Base-by-base conservation (phyloP, 108 stramenopile genomes). In the Seminavis robusta region DNA sequence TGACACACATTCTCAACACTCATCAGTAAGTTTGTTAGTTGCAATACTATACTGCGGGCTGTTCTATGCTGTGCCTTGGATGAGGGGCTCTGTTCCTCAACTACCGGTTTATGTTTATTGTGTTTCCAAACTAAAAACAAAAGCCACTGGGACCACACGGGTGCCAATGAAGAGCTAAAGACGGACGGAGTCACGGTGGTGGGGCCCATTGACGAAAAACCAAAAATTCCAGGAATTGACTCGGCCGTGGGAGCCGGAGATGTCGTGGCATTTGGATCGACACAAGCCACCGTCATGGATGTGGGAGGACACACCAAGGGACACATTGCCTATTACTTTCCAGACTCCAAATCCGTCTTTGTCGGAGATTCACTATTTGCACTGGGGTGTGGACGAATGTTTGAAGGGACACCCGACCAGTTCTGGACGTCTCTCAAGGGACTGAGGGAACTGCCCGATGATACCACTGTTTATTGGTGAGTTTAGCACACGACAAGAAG, bases 311-410 rank as follows among this genome's bases (percentile, higher is more conserved):
- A 94, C 56, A 94, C 93, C 0, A 44, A 55, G 0, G 89, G 89
- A 6, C 93, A 94, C 42, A 69, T 94, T 37, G 83, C 93, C 1
- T 91, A 75, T 57, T 81, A 94, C 69, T 88, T 91, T 52, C 77
- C 81, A 3, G 47, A 55, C 10, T 63, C 76, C 30, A 65, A 78
- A 36, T 71, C 59, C 11, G 78, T 73, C 10, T 94, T 91, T 66
- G 75, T 76, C 17, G 93, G 93, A 7, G 93, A 94, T 44, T 59
- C 78, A 48, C 65, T 94, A 7, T 94, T 94, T 57, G 52, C 80
- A 13, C 65, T 91, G 28, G 93, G 93, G 24, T 94, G 93, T 56
- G 93, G 93, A 17, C 58, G 78, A 30, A 88, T 94, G 84, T 94
- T 91, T 56, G 93, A 94, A 66, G 93, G 93, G 10, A 86, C 87